Base-by-base conservation (phyloP, 73 alveolate species). In the Loxodes magnus region DNA sequence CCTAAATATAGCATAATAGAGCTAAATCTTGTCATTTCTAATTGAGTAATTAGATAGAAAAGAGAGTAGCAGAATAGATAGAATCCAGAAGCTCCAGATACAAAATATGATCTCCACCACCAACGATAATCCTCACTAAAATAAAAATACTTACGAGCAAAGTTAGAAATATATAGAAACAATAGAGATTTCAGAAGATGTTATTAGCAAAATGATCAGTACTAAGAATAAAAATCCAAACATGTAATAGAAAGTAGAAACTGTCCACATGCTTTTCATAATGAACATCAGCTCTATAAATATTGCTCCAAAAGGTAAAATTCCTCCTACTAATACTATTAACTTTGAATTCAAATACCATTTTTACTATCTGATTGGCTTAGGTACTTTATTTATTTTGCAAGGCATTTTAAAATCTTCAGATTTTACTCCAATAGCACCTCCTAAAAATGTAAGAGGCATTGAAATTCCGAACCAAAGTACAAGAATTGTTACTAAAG, bases 81-180 rank as follows among this genome's bases (percentile, higher is more conserved):
- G 26, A 57, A 28, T 3, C 71, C 71, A n/a, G 66, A 57, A 19
- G 63, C 38, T 4, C 71, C 71, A 39, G 71, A 23, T n/a, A 44
- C 41, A 14, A 25, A 17, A 23, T 43, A 43, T 10, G 71, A 44
- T 43, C 20, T 31, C 71, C 71, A 57, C 71, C 71, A 57, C 70
- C 71, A 57, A 12, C 63, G 26, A 19, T 57, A 36, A 46, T 57
- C 63, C 15, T 50, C 71, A n/a, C 71, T 38, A 49, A 9, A 4
- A 43, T 41, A 41, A 16, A n/a, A n/a, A 43, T 0, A 43, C n/a
- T 1, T 43, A 43, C 56, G 23, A 25, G 27, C 63, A 42, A 12
- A 57, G 41, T 9, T 31, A 23, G 4, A 57, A 35, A 19, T 57
- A 57, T 3, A 65, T 57, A 42, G 44, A 35, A 17, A 57, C 38